These are phyloP conservation scores for Ilyonectria mors-panacis DNA, from an alignment of 2,329 filamentous ascomycete species.

Conservation along the genomic window DNA sequence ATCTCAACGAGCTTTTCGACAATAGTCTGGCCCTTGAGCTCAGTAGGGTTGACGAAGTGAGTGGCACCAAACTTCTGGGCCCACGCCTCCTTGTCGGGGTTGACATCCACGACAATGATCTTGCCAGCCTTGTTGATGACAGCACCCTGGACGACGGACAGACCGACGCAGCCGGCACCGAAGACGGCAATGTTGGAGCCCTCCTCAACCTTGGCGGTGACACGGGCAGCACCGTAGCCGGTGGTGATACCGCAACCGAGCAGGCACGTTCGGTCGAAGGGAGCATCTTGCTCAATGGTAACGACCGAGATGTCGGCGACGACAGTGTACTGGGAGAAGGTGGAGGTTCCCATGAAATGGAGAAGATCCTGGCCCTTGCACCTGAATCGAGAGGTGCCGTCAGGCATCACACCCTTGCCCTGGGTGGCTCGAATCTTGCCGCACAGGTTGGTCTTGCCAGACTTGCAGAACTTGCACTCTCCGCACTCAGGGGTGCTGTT, in stretches of 20 bases:
- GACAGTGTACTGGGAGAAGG: conserved; percentile 99
- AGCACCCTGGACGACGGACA: conserved; percentile 95
- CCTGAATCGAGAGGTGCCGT: conserved; percentile 94
- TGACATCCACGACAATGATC: conserved; percentile 84
- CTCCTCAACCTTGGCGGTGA: conserved; percentile 92
- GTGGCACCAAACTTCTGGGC: conserved; percentile 94
- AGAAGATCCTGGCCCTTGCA: conserved; percentile 95
- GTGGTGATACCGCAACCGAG: conserved; percentile 99
- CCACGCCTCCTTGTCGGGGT: conserved; percentile 93
- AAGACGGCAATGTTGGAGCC: conserved; percentile 93
- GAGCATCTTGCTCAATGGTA: conserved; percentile 88
- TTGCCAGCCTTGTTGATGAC: conserved; percentile 85
- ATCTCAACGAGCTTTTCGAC: conserved; percentile 96
- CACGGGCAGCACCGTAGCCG: conserved; percentile 94
- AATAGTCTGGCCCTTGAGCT: conserved; percentile 83
- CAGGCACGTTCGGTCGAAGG: conserved; percentile 96
- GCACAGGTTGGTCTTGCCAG: conserved; percentile 98
- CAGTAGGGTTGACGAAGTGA: conserved; percentile 94
- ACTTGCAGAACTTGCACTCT: conserved; percentile 99
- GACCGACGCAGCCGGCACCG: conserved; percentile 94
- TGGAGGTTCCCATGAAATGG: conserved; percentile 99
- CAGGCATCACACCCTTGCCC: conserved; percentile 96
- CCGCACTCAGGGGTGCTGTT: conserved; percentile 92
- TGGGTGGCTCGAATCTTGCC: conserved; percentile 99
- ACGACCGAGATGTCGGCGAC: conserved; percentile 99